Conservation (phyloP, 306 rosid species). For the Hippophae rhamnoides region DNA sequence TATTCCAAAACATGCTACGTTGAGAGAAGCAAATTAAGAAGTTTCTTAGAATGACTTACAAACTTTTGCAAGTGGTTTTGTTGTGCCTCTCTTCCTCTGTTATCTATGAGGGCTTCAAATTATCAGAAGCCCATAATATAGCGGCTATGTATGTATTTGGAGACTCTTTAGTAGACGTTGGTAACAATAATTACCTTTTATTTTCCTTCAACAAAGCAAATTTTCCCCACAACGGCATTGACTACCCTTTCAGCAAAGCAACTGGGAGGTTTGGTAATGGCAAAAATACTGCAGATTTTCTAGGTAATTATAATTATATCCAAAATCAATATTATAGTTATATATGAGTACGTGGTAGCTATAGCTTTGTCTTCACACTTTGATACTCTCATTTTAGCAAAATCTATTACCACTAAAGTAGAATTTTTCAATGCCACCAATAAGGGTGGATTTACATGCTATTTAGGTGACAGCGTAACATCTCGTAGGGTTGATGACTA, state of each 20-base stretch:
- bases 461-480: too few species aligned
- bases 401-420: too few species aligned
- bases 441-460: too few species aligned
- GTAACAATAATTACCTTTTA: constrained; percentile 27
- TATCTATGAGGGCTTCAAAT: not conserved
- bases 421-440: too few species aligned
- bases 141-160: constrained; percentile 31
- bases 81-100: not conserved
- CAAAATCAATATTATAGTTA: not conserved
- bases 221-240: constrained; percentile 44
- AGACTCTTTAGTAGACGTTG: constrained; percentile 29
- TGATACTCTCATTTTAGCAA: not conserved
- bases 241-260: constrained; percentile 42
- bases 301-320: constrained; percentile 20
- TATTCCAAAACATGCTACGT: not conserved
- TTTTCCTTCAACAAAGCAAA: constrained; percentile 29
- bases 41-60: not conserved
- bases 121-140: not conserved
- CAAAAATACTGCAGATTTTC: constrained; percentile 54
- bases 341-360: too few species aligned
- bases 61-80: not conserved
- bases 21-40: not conserved
- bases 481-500: too few species aligned
- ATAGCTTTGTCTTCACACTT: too few species aligned
- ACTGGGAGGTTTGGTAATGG: constrained; percentile 57